Base-by-base conservation (phyloP, 345 rosid species). In the Barbarea vulgaris region DNA sequence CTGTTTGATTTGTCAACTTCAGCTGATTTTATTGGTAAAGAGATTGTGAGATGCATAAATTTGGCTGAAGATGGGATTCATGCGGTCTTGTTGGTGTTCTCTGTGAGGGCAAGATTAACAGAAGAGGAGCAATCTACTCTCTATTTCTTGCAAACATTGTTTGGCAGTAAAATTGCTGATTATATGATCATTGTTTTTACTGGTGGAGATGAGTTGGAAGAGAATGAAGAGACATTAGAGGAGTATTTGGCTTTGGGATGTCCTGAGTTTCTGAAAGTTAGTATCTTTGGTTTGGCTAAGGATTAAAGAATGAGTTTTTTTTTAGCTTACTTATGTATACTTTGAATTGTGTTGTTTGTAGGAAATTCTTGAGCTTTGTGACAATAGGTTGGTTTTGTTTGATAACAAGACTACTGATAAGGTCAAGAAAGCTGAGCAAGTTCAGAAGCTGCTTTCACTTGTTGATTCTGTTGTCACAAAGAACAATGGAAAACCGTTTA, bases 141-240 rank as follows among this genome's bases (percentile, higher is more conserved):
- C n/a, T 82, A 67, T 31, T 80, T 83, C 84, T 81, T 94, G 81
- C 91, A 83, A 65, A 84, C 87, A n/a, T 74, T 94, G 56, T 90
- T 91, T 28, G 97, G 98, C 15, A 82, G 80, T 56, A 89, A 88
- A 70, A 90, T 94, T 61, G 24, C 83, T 62, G 82, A 86, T 78
- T 87, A 91, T 79, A 85, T 94, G 96, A 85, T 94, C 74, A 83
- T 91, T 17, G 89, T 94, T 18, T 94, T 91, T 59, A 94, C 97
- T 1, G 97, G 97, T 39, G 98, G 98, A 5, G 98, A 94, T 78
- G 92, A 87, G 12, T 87, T 94, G 64, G 96, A 91, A 74, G 96
- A 90, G 15, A 82, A 81, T 46, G 96, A 91, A 1, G 90, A 88
- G 70, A 91, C 93, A 0, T 74, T 94, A 63, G 93, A 94, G 54